These are phyloP conservation scores for Aspergillus unguis DNA, from an alignment of 2,329 filamentous ascomycete species.

Conservation along the genomic window DNA sequence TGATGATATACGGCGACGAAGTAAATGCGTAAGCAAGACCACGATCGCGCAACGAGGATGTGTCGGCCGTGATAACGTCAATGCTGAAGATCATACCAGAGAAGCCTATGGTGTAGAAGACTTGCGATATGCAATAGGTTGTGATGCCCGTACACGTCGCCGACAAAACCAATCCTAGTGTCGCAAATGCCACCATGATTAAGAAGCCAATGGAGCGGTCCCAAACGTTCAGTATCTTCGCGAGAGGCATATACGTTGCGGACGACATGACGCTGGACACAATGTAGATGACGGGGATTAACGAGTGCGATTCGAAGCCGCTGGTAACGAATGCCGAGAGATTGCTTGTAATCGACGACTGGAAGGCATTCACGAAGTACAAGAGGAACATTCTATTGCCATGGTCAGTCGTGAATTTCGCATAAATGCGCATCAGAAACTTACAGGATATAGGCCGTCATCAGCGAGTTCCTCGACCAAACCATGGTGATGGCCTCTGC, in stretches of 20 bases:
- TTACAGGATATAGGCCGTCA: conserved; percentile 40
- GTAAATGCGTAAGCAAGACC: conserved; percentile 60
- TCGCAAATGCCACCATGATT: conserved; percentile 47
- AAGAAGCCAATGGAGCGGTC: conserved; percentile 58
- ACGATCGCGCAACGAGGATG: conserved; percentile 58
- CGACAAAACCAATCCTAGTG: conserved; percentile 57
- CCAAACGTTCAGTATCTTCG: conserved; percentile 62
- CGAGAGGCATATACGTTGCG: conserved; percentile 57
- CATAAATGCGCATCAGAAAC: conserved; percentile 11
- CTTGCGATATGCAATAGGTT: conserved; percentile 60
- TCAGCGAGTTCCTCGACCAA: conserved; percentile 43
- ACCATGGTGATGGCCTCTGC: conserved; percentile 45
- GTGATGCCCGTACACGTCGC: conserved; percentile 59
- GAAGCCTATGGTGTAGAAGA: conserved; percentile 59
- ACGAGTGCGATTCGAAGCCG: conserved; percentile 52
- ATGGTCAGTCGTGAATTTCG: not conserved
- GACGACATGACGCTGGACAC: conserved; percentile 56
- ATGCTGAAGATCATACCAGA: conserved; percentile 56
- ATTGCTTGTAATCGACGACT: conserved; percentile 37
- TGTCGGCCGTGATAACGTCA: conserved; percentile 61
- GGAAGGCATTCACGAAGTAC: conserved; percentile 44
- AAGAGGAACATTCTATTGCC: conserved; percentile 41
- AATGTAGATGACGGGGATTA: conserved; percentile 54
- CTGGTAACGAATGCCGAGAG: conserved; percentile 52
- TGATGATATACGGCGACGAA: conserved; percentile 62